These are phyloP conservation scores for Cylindrotheca closterium DNA, from an alignment of 108 stramenopile genomes.

Conservation along the genomic window DNA sequence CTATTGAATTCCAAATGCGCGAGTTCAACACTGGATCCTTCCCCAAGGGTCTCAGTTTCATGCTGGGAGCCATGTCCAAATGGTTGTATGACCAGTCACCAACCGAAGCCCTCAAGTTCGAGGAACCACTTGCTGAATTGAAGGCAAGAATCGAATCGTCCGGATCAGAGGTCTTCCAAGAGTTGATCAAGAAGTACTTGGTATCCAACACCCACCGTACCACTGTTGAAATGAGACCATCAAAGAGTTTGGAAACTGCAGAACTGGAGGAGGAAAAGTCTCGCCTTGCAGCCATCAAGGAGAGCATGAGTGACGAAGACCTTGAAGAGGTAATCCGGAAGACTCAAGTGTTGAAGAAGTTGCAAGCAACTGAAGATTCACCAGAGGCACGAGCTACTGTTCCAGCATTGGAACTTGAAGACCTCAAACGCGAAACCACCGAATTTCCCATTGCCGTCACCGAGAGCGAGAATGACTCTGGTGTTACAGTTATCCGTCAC, in stretches of 20 bases:
- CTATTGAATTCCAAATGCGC: conserved; percentile 92
- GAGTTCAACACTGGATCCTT: conserved; percentile 99
- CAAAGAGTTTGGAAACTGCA: conserved; percentile 82
- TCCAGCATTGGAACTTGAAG: conserved; percentile 79
- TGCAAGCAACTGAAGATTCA: conserved; percentile 90
- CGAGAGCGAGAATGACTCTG: conserved; percentile 72
- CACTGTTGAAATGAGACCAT: conserved; percentile 92
- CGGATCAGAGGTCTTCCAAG: conserved; percentile 85
- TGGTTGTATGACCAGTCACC: conserved; percentile 95
- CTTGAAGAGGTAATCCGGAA: conserved; percentile 80
- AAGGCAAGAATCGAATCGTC: conserved; percentile 79
- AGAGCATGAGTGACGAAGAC: conserved; percentile 71
- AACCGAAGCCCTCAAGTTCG: conserved; percentile 88
- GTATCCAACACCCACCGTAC: conserved; percentile 90
- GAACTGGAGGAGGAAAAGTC: conserved; percentile 75
- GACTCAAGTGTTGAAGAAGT: conserved; percentile 80
- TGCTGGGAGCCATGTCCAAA: conserved; percentile 91
- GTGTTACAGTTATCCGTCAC: conserved; percentile 85
- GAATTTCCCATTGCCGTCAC: conserved; percentile 88
- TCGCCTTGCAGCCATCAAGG: conserved; percentile 80
- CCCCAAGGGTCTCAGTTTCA: conserved; percentile 93
- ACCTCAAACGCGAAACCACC: conserved; percentile 85
- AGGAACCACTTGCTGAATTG: conserved; percentile 83
- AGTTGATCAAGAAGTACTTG: conserved; percentile 76
- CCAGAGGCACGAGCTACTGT: conserved; percentile 93